Percentiles rank a stretch among this genome's conserved stretches.
Conservation (phyloP, 208 protist species). For the Angomonas ambiguus region DNA sequence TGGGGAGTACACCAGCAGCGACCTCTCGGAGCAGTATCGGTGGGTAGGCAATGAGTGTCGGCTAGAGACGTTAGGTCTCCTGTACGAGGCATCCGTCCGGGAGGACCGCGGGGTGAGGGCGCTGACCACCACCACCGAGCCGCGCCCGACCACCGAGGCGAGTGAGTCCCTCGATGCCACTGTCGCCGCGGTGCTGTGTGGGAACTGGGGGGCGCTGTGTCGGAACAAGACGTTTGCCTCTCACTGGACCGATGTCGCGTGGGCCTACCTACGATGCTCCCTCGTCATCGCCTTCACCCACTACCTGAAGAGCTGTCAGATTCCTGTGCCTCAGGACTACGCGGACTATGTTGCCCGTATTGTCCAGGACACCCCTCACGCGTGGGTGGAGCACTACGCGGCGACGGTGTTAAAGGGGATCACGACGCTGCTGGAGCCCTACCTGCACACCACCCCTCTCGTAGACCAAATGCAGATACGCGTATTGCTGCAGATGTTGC, state of each 20-base stretch:
- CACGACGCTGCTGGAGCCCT: slow-evolving; percentile 29
- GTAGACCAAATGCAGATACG: slow-evolving; percentile 78
- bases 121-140: neutral
- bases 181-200: slow-evolving; percentile 69
- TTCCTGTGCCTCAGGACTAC: slow-evolving; percentile 14
- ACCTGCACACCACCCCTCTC: slow-evolving; percentile 18
- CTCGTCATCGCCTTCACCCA: slow-evolving; percentile 73
- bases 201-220: slow-evolving; percentile 62
- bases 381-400: slow-evolving; percentile 45
- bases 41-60: slow-evolving; percentile 74
- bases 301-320: slow-evolving; percentile 28
- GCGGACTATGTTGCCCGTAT: slow-evolving; percentile 27
- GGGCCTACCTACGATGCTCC: slow-evolving; percentile 69
- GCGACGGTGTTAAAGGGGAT: slow-evolving; percentile 36
- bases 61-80: slow-evolving; percentile 65
- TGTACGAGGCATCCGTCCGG: slow-evolving; percentile 52
- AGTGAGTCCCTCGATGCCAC: slow-evolving; percentile 35
- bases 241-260: slow-evolving; percentile 69
- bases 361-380: slow-evolving; percentile 37
- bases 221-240: neutral
- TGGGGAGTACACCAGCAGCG: slow-evolving; percentile 77
- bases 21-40: slow-evolving; percentile 16
- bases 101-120: neutral
- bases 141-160: slow-evolving; percentile 7
- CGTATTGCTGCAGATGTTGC: slow-evolving; percentile 65